These are phyloP conservation scores for Ogataea pilisensis DNA, from an alignment of 805 yeast genomes.

Conservation along the genomic window DNA sequence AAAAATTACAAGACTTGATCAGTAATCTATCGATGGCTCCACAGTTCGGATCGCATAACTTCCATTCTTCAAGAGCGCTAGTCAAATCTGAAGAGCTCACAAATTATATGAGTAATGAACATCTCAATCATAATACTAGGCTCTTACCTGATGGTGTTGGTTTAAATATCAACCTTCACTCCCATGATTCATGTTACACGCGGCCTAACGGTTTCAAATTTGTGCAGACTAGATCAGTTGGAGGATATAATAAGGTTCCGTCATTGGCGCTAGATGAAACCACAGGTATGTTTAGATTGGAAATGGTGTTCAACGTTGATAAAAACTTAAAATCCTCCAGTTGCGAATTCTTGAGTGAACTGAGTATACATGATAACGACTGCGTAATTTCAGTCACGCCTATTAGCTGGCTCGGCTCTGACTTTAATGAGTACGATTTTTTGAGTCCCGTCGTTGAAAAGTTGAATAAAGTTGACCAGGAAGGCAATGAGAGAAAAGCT, in stretches of 20 bases:
- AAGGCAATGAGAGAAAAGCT: not conserved
- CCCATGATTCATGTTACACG: conserved; percentile 32
- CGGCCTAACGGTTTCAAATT: conserved; percentile 31
- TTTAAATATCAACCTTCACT: conserved; percentile 40
- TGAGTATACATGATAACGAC: conserved; percentile 14
- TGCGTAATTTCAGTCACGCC: conserved; percentile 22
- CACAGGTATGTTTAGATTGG: conserved; percentile 7
- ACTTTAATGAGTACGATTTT: conserved; percentile 12
- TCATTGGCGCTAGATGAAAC: conserved; percentile 9
- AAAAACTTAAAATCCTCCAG: conserved; percentile 7
- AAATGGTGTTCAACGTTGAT: conserved; percentile 17
- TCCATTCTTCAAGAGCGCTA: conserved; percentile 16
- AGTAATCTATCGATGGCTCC: conserved; percentile 2
- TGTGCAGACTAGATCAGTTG: conserved; percentile 43
- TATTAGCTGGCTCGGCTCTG: conserved; percentile 19
- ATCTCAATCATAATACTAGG: conserved; percentile 18
- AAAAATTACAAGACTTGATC: conserved; percentile 13
- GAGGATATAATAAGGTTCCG: conserved; percentile 27
- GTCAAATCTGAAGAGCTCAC: conserved; percentile 3
- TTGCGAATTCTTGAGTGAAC: conserved; percentile 13
- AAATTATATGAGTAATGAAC: conserved; percentile 9
- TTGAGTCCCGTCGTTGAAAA: conserved; percentile 6
- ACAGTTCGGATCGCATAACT: conserved; percentile 18
- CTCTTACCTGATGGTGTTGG: conserved; percentile 45
- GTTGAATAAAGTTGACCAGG: conserved; percentile 11